Percentiles rank a stretch among this genome's conserved stretches.
phyloP scores from a whole-genome alignment of 495 filamentous ascomycete species.

The Trichoderma asperelloides region DNA sequence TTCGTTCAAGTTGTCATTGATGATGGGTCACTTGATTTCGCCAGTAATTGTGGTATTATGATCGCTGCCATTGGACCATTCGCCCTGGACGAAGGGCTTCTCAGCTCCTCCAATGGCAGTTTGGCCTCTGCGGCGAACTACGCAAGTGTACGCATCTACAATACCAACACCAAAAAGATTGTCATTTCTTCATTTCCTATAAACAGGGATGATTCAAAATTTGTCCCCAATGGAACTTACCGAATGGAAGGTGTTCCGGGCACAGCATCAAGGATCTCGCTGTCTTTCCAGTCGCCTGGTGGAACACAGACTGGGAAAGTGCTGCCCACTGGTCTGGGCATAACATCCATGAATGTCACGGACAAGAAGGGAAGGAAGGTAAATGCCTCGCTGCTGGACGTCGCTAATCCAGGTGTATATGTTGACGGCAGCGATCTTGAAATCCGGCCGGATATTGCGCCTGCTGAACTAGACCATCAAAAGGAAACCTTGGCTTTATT shows the following conservation, averaged over 20 bases:
- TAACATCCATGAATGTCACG: constrained; percentile 37
- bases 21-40: constrained; percentile 44
- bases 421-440: constrained; percentile 37
- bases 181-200: constrained; percentile 32
- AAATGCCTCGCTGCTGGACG: constrained; percentile 27
- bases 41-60: constrained; percentile 59
- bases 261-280: constrained; percentile 38
- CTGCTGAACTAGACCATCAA: constrained; percentile 36
- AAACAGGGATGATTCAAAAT: constrained; percentile 29
- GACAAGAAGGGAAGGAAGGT: constrained; percentile 37
- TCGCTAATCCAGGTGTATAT: constrained; percentile 49
- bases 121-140: constrained; percentile 17
- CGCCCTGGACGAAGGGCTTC: constrained; percentile 40
- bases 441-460: constrained; percentile 28
- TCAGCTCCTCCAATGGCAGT: constrained; percentile 12
- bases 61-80: constrained; percentile 49
- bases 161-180: constrained; percentile 26
- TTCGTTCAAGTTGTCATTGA: constrained; percentile 50
- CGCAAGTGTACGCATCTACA: constrained; percentile 12
- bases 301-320: constrained; percentile 49
- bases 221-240: constrained; percentile 34
- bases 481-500: constrained; percentile 31
- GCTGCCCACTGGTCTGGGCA: constrained; percentile 42
- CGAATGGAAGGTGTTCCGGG: constrained; percentile 51
- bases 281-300: constrained; percentile 48